phyloP scores from a whole-genome alignment of 2,329 filamentous ascomycete genomes.

The Grosmannia huntii region DNA sequence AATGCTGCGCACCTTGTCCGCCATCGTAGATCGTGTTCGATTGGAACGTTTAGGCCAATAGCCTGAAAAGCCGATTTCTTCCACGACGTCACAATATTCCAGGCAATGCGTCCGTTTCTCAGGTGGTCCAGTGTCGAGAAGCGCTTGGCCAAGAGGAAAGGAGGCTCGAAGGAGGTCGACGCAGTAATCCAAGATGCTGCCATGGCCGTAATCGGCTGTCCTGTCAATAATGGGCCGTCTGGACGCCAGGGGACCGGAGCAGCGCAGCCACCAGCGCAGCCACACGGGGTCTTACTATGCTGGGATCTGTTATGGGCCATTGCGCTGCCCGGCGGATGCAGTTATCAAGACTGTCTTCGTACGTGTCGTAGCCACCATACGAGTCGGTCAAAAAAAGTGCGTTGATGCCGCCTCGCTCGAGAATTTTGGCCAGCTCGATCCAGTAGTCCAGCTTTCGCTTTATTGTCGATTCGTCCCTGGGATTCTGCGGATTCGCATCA shows the following conservation, averaged over 20 bases:
- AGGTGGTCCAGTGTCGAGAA: conserved; percentile 12
- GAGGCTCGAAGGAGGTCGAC: conserved; percentile 7
- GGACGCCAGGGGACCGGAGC: neutral
- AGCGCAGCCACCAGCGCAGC: neutral
- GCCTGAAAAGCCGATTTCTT: conserved; percentile 10
- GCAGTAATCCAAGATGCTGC: conserved; percentile 11
- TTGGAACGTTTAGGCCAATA: conserved; percentile 8
- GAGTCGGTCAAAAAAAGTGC: conserved; percentile 40
- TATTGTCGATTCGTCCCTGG: conserved; percentile 3
- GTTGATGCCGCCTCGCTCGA: conserved; percentile 8
- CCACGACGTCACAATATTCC: conserved; percentile 15
- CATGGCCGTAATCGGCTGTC: conserved; percentile 10
- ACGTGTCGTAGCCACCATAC: conserved; percentile 51
- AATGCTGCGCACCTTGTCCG: neutral
- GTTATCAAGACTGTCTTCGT: conserved; percentile 44
- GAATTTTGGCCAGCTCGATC: conserved; percentile 8
- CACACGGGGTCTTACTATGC: conserved; percentile 26
- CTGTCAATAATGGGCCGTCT: neutral
- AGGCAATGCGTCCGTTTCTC: conserved; percentile 10
- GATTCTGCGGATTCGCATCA: conserved; percentile 9
- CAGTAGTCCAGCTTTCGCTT: conserved; percentile 9
- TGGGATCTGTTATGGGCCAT: conserved; percentile 53
- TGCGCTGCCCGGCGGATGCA: conserved; percentile 50
- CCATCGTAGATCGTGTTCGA: conserved; percentile 12
- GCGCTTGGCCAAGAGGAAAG: conserved; percentile 8